Conservation (phyloP, 176 grass and related monocot genomes). For the Canna indica region DNA sequence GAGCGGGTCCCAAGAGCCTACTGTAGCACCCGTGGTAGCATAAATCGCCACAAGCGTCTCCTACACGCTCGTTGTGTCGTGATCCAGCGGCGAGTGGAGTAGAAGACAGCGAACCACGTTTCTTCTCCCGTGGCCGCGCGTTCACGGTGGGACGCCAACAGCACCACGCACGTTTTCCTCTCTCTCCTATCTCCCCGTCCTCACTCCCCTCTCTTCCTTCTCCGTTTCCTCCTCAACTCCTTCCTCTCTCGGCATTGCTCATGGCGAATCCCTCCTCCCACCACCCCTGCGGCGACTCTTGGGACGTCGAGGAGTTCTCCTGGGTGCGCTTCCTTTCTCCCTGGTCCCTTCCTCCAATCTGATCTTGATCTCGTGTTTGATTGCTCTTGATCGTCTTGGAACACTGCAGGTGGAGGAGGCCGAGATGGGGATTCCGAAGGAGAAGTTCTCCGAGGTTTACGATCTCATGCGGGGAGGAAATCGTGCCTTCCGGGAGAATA, state of each 20-base stretch:
- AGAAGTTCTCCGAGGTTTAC: slow-evolving; percentile 52
- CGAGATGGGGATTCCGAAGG: slow-evolving; percentile 48
- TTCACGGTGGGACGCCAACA: slow-evolving; percentile 13
- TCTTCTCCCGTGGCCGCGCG: slow-evolving; percentile 23
- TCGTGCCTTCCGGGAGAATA: slow-evolving; percentile 37
- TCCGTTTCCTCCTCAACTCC: neutral
- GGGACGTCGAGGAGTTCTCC: slow-evolving; percentile 53
- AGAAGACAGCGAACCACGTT: slow-evolving; percentile 34
- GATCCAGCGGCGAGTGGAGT: slow-evolving; percentile 9
- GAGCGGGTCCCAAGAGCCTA: too few relatives aligned
- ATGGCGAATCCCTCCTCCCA: slow-evolving; percentile 33
- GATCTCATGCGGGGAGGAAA: slow-evolving; percentile 49
- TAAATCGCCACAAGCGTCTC: too few relatives aligned
- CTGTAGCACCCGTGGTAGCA: too few relatives aligned
- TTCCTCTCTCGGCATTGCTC: slow-evolving; percentile 22
- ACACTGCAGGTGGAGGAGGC: slow-evolving; percentile 52
- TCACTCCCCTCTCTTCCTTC: neutral
- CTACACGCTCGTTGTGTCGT: too few relatives aligned
- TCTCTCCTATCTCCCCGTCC: neutral
- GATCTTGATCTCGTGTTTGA: neutral
- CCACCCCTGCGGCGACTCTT: neutral
- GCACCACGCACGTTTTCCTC: slow-evolving; percentile 7
- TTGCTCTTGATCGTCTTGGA: slow-evolving; percentile 4
- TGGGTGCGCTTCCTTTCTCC: slow-evolving; percentile 31
- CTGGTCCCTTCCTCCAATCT: neutral